These are phyloP conservation scores for Combretum micranthum DNA, from an alignment of 345 rosid genomes.

Conservation along the genomic window DNA sequence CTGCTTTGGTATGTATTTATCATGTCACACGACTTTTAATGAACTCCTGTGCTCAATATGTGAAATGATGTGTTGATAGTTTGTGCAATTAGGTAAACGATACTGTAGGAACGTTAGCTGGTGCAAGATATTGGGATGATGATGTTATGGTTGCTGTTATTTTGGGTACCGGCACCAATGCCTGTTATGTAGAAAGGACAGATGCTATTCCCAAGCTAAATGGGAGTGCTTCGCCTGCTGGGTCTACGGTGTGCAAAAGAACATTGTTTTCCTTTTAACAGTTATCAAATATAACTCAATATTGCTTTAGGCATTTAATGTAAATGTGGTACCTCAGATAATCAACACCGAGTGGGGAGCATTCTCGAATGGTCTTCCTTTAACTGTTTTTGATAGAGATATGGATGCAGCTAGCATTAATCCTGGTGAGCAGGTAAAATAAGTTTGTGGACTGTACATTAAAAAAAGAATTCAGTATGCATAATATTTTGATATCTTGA, in stretches of 20 bases:
- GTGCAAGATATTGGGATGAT: conserved; percentile 75
- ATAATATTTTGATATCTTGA: neutral
- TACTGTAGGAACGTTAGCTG: conserved; percentile 72
- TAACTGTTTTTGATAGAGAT: conserved; percentile 56
- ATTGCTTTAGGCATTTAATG: neutral
- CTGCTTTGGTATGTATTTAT: conserved; percentile 54
- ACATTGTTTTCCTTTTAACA: neutral
- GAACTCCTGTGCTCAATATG: neutral
- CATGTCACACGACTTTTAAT: neutral
- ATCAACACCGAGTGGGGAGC: conserved; percentile 93
- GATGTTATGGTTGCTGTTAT: conserved; percentile 88
- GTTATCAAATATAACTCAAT: too few relatives aligned
- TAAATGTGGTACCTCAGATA: conserved; percentile 32
- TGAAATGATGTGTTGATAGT: neutral
- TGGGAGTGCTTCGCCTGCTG: conserved; percentile 27
- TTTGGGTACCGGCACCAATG: conserved; percentile 90
- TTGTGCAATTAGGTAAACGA: conserved; percentile 55
- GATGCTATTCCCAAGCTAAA: conserved; percentile 58
- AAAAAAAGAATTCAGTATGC: neutral
- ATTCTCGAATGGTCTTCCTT: conserved; percentile 63
- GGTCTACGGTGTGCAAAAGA: conserved; percentile 38
- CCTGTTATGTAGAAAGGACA: conserved; percentile 74
- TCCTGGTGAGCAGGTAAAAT: conserved; percentile 81
- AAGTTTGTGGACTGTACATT: neutral
- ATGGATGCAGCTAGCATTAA: conserved; percentile 69